Evolutionary conservation across 2,329 filamentous ascomycete genomes (phyloP), one percentile per base, ranked within the genome.

Genomic region (Chaetomiaceae sp.): DNA sequence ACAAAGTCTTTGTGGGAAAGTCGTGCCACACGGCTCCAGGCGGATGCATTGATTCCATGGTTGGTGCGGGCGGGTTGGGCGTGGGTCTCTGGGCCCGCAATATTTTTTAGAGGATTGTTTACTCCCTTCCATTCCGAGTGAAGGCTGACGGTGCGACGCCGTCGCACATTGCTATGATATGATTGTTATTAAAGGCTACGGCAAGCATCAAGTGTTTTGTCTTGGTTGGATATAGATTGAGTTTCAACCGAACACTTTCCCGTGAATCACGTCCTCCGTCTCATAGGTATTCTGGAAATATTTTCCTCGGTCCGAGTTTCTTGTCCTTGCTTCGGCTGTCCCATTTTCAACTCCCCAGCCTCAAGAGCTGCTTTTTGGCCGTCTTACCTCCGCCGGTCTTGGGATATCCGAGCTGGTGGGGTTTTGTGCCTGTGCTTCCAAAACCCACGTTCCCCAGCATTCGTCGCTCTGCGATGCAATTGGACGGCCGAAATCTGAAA

Each of bases 1-100:
- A 13, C 34, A 31, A 9, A 14, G 14, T 34, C 19, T 12, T 38
- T 30, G 43, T n/a, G 23, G 42, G 31, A 14, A 46, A 45, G 44
- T 44, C 30, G 53, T 50, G 53, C 53, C 49, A 27, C 45, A 52
- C 49, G 48, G 44, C 44, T 50, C 51, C 43, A 50, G 41, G 46
- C n/a, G 13, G 21, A 46, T 16, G 35, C 25, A 5, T 2, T 14
- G n/a, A n/a, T n/a, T n/a, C n/a, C n/a, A n/a, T n/a, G n/a, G n/a
- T n/a, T n/a, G n/a, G n/a, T n/a, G n/a, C n/a, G n/a, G n/a, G n/a
- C n/a, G n/a, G n/a, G n/a, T n/a, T n/a, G n/a, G n/a, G n/a, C n/a
- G n/a, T n/a, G 25, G 25, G 16, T 19, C 14, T 10, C 34, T 38
- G 13, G 31, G 8, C 39, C 30, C 30, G 39, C 39, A 12, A 12